phyloP scores from a whole-genome alignment of 495 filamentous ascomycete species.

The Viridothelium virens region DNA sequence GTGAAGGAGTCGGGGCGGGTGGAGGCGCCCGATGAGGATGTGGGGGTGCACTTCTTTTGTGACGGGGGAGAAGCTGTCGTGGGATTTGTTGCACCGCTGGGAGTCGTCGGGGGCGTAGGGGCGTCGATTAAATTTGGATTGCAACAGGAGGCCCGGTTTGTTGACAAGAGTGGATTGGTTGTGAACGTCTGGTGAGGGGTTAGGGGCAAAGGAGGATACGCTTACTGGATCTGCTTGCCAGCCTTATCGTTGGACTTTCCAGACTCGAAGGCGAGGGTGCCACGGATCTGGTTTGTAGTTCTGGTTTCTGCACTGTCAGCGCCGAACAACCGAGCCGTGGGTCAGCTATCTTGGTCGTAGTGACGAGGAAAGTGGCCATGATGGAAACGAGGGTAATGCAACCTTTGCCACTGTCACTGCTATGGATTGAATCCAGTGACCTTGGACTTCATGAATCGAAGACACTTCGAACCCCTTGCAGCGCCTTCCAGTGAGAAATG shows the following conservation, averaged over 20 bases:
- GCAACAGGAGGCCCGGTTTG: conserved; percentile 67
- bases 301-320: conserved; percentile 78
- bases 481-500: too few relatives aligned
- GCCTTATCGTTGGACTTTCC: conserved; percentile 65
- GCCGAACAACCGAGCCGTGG: conserved; percentile 68
- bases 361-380: conserved; percentile 62
- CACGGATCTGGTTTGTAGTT: conserved; percentile 76
- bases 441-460: too few relatives aligned
- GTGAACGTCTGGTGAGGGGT: too few relatives aligned
- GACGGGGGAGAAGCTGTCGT: conserved; percentile 54
- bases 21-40: conserved; percentile 71
- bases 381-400: conserved; percentile 76
- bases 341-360: conserved; percentile 57
- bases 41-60: conserved; percentile 69
- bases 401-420: conserved; percentile 27
- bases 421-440: too few relatives aligned
- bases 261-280: conserved; percentile 64
- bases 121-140: conserved; percentile 52
- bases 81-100: conserved; percentile 54
- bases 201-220: background rate
- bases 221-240: conserved; percentile 70
- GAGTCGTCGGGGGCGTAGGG: conserved; percentile 56
- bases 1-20: conserved; percentile 77
- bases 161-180: conserved; percentile 60
- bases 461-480: too few relatives aligned